These are phyloP conservation scores for Hypoxylon sp. DNA, from an alignment of 2,329 filamentous ascomycete genomes.

Conservation along the genomic window DNA sequence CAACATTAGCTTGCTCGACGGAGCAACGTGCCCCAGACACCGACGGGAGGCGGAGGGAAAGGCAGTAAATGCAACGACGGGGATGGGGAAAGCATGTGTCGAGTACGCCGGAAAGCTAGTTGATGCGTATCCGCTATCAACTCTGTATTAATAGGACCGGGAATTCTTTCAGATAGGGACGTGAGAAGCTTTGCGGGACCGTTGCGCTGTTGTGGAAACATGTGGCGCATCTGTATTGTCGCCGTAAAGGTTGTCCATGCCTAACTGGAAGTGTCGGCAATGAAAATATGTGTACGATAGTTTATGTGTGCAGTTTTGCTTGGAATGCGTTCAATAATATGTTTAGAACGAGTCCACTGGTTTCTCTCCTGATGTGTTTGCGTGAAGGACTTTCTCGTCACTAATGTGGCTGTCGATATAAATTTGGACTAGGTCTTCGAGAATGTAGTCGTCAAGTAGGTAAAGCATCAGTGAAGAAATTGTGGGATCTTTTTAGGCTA, in stretches of 20 bases:
- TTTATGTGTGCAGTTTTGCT: constrained; percentile 15
- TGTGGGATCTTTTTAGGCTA: background rate
- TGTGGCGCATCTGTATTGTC: constrained; percentile 15
- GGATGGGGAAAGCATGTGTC: background rate
- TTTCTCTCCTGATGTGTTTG: background rate
- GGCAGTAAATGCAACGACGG: constrained; percentile 1
- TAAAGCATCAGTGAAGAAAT: background rate
- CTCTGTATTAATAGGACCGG: constrained; percentile 29
- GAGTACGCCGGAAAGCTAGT: background rate
- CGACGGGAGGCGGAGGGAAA: constrained; percentile 1
- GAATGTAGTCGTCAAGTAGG: background rate
- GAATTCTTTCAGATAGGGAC: constrained; percentile 1
- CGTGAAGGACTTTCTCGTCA: constrained; percentile 1
- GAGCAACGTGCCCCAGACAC: constrained; percentile 1
- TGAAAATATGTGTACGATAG: constrained; percentile 30
- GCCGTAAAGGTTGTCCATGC: constrained; percentile 2
- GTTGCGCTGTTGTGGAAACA: constrained; percentile 13
- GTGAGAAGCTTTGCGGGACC: constrained; percentile 3
- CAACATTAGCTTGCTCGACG: constrained; percentile 10
- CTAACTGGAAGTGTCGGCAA: background rate
- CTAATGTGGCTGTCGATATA: background rate
- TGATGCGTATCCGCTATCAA: constrained; percentile 13
- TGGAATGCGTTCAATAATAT: constrained; percentile 22
- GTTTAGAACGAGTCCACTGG: background rate
- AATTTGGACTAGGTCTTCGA: background rate